Percentiles rank a stretch among this genome's conserved stretches.
Evolutionary conservation across 306 rosid genomes (phyloP).

Genomic region (Mucuna pruriens): DNA sequence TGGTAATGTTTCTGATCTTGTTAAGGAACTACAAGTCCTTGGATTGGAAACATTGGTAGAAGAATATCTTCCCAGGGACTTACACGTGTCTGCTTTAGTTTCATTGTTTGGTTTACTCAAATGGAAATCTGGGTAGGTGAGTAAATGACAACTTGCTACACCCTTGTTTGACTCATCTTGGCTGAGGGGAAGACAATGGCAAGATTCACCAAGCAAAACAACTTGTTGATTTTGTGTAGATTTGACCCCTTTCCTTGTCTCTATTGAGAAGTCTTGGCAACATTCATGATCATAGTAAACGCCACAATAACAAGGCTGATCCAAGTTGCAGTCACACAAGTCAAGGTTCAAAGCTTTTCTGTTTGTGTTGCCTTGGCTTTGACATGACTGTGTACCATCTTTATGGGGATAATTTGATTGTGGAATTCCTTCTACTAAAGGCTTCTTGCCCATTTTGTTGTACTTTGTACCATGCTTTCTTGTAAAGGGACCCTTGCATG

Average conservation of each 20-base stretch:
- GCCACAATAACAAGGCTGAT: constrained; percentile 41
- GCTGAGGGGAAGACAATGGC: no score
- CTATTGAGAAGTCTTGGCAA: not conserved
- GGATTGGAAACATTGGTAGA: constrained; percentile 12
- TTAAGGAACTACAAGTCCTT: constrained; percentile 19
- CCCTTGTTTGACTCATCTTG: constrained; percentile 29
- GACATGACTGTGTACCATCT: not conserved
- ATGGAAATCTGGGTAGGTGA: constrained; percentile 43
- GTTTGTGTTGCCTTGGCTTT: not conserved
- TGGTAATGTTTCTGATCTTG: constrained; percentile 22
- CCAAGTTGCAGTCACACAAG: constrained; percentile 40
- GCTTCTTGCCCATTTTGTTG: not conserved
- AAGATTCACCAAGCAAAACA: no score
- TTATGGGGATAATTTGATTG: not conserved
- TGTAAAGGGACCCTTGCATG: not conserved
- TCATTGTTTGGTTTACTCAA: constrained; percentile 12
- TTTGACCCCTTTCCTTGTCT: not conserved
- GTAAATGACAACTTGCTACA: constrained; percentile 40
- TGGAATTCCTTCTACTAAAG: not conserved
- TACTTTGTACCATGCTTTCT: not conserved
- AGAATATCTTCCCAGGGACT: constrained; percentile 13
- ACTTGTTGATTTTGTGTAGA: not conserved
- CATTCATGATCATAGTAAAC: not conserved
- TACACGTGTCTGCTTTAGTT: not conserved
- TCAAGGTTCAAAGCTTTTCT: not conserved